These are phyloP conservation scores for Ophiostoma australiae DNA, from an alignment of 2,329 filamentous ascomycete species.

Conservation along the genomic window DNA sequence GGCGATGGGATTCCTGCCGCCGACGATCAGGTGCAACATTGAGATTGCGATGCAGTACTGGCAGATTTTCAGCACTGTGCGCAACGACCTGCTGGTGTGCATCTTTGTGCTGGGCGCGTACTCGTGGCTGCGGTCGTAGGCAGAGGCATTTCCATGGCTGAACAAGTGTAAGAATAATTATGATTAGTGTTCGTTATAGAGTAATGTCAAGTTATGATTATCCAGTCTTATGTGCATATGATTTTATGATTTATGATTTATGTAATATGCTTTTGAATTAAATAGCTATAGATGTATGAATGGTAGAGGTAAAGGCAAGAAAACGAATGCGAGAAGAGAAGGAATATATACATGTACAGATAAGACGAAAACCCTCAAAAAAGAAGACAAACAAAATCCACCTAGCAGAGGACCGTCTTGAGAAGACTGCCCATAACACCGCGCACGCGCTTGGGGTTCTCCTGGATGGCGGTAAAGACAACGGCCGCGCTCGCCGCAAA, in stretches of 20 bases:
- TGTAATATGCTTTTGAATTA: neutral
- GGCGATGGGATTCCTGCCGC: constrained; percentile 60
- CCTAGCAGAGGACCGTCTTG: constrained; percentile 37
- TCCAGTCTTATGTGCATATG: no score
- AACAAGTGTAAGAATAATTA: neutral
- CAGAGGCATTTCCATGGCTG: neutral
- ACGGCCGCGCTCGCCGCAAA: constrained; percentile 66
- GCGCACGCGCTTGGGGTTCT: constrained; percentile 59
- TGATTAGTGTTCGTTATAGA: neutral
- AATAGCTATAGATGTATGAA: neutral
- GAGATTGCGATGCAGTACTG: constrained; percentile 59
- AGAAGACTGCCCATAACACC: constrained; percentile 63
- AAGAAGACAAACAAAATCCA: constrained; percentile 30
- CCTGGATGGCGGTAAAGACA: constrained; percentile 61
- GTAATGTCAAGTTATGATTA: neutral
- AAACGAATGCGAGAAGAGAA: neutral
- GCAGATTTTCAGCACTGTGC: constrained; percentile 66
- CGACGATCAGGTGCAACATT: constrained; percentile 57
- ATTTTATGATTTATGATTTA: neutral
- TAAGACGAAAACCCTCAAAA: neutral
- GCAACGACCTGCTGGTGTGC: constrained; percentile 67
- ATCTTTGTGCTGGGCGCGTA: constrained; percentile 67
- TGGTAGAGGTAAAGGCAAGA: neutral
- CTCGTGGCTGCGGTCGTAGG: constrained; percentile 40
- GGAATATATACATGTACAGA: neutral